Evolutionary conservation across 257 asterid species (phyloP), one percentile per base, ranked within the genome.

Genomic region (Verbascum thapsus): DNA sequence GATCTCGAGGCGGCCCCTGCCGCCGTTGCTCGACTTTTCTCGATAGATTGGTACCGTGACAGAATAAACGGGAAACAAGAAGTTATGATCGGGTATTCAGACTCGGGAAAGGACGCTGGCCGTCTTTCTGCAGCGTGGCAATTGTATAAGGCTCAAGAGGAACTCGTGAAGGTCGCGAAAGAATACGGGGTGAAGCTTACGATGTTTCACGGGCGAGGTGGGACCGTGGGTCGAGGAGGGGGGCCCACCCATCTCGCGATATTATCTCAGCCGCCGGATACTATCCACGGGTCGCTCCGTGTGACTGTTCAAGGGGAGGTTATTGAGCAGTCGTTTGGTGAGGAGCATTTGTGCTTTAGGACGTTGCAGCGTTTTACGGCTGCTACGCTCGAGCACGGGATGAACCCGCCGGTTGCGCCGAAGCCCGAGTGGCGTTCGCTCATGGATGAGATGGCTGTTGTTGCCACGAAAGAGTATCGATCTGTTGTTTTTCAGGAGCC

Each of bases 311-410:
- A 91, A 62, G 98, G 98, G 10, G 98, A 91, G 71, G 98, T 91
- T 22, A 91, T 91, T 30, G 98, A 91, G 35, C 91, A 86, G 71
- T 88, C 91, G 3, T 91, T 91, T 53, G 98, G 96, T 51, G 98
- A 91, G 79, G 98, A 88, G 74, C 96, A 88, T 64, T 59, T 91
- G 70, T 91, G 98, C 78, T 91, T 91, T 71, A 79, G 98, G 63
- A 88, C 98, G 1, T 87, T 91, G 15, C 98, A 91, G 76, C 83
- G 98, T 32, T 91, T 80, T 59, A 86, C 98, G 0, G 96, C 98
- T 57, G 98, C 98, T n/a, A 91, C 98, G n/a, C 92, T 91, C 4
- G 98, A 91, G 87, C 98, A 91, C 42, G 96, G 98, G 8, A 91
- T 91, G 98, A 69, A 81, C 19, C 95, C 96, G 15, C 96, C 98